Evolutionary conservation across 2,329 filamentous ascomycete species (phyloP).

Genomic region (Chrysoporthe cubensis): DNA sequence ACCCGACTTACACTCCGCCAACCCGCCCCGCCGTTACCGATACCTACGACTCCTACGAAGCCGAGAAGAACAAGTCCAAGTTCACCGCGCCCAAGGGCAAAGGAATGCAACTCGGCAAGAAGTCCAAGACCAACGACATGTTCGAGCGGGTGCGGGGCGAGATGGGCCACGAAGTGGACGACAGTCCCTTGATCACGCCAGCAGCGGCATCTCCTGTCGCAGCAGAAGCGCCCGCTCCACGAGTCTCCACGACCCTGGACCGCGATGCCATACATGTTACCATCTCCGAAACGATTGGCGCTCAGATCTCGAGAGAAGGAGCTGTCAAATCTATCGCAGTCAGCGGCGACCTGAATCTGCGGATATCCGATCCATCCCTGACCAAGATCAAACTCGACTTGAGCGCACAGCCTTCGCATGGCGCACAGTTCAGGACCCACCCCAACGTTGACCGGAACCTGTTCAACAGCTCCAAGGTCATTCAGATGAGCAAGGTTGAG

Average conservation of each 20-base stretch:
- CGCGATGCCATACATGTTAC: constrained; percentile 87
- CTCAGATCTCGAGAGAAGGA: constrained; percentile 86
- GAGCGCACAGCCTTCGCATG: constrained; percentile 74
- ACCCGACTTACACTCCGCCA: constrained; percentile 87
- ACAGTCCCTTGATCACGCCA: constrained; percentile 68
- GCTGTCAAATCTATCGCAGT: constrained; percentile 83
- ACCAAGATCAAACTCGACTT: constrained; percentile 91
- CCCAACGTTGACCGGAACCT: constrained; percentile 91
- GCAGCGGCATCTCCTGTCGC: constrained; percentile 53
- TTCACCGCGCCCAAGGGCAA: constrained; percentile 80
- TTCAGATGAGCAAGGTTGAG: constrained; percentile 86
- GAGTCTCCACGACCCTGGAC: constrained; percentile 70
- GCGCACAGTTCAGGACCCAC: constrained; percentile 91
- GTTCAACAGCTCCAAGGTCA: constrained; percentile 80
- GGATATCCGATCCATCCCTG: constrained; percentile 84
- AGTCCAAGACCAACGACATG: constrained; percentile 96
- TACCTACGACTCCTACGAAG: constrained; percentile 92
- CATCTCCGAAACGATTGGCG: constrained; percentile 86
- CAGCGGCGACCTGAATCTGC: constrained; percentile 89
- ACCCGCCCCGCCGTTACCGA: constrained; percentile 74
- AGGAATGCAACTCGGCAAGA: constrained; percentile 99
- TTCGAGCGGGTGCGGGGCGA: constrained; percentile 95
- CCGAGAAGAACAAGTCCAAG: constrained; percentile 96
- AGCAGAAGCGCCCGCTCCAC: constrained; percentile 58
- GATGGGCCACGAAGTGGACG: constrained; percentile 83